Conservation (phyloP, 345 rosid genomes). For the Hypericum perforatum region DNA sequence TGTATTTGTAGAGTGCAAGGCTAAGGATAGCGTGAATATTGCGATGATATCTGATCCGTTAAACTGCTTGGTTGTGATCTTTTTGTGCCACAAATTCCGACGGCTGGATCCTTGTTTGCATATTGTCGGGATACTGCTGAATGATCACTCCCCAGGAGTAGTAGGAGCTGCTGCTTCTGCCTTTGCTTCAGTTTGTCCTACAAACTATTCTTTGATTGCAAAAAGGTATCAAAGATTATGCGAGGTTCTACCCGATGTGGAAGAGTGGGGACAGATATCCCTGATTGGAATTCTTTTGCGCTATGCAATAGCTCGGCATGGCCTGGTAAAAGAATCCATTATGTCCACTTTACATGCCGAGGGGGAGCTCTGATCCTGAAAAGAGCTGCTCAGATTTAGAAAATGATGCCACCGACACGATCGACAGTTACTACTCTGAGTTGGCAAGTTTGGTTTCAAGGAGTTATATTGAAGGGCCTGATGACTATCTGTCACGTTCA, state of each 20-base stretch:
- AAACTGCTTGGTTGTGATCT: no score
- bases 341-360: constrained; percentile 51
- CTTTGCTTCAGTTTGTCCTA: constrained; percentile 76
- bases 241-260: constrained; percentile 90
- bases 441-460: constrained; percentile 45
- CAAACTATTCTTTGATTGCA: constrained; percentile 58
- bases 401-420: constrained; percentile 22
- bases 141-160: constrained; percentile 81
- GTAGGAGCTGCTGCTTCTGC: constrained; percentile 97
- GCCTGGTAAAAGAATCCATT: constrained; percentile 81
- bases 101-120: constrained; percentile 27
- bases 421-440: constrained; percentile 28
- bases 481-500: constrained; percentile 69
- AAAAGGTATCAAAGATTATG: constrained; percentile 67
- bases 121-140: constrained; percentile 70
- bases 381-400: constrained; percentile 32
- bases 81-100: no score
- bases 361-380: constrained; percentile 33
- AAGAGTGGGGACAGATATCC: constrained; percentile 96
- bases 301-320: constrained; percentile 71
- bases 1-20: no score
- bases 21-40: no score
- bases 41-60: no score
- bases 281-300: constrained; percentile 70
- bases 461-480: constrained; percentile 86